phyloP scores from a whole-genome alignment of 805 yeast species.

The Metschnikowia gruessii region DNA sequence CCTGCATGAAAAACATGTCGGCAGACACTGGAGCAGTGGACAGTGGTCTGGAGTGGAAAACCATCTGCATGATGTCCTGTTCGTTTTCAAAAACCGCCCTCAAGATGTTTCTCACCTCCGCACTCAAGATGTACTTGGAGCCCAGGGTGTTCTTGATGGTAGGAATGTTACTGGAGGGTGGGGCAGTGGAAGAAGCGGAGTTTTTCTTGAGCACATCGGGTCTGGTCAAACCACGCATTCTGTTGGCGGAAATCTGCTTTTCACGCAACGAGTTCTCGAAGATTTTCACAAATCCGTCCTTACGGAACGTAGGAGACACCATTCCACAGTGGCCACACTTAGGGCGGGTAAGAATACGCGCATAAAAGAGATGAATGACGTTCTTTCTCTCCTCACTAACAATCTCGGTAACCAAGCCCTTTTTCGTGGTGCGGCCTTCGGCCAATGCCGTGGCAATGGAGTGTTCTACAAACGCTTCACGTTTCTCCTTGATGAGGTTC shows the following conservation, averaged over 20 bases:
- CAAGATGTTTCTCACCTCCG: slow-evolving; percentile 80
- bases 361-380: slow-evolving; percentile 71
- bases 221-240: slow-evolving; percentile 74
- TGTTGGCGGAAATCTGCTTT: slow-evolving; percentile 76
- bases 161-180: slow-evolving; percentile 36
- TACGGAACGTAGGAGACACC: slow-evolving; percentile 91
- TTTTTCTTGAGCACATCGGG: slow-evolving; percentile 58
- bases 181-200: slow-evolving; percentile 25
- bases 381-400: slow-evolving; percentile 83
- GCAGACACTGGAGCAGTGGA: slow-evolving; percentile 49
- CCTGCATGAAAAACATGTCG: slow-evolving; percentile 86
- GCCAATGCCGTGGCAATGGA: slow-evolving; percentile 70
- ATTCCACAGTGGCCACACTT: slow-evolving; percentile 95
- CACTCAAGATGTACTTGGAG: slow-evolving; percentile 80
- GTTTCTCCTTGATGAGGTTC: slow-evolving; percentile 50
- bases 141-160: slow-evolving; percentile 62
- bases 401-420: slow-evolving; percentile 78
- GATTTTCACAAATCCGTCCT: slow-evolving; percentile 90
- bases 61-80: slow-evolving; percentile 58
- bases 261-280: slow-evolving; percentile 85
- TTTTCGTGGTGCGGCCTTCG: slow-evolving; percentile 65
- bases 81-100: slow-evolving; percentile 75
- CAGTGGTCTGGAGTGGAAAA: slow-evolving; percentile 81
- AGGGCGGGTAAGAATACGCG: slow-evolving; percentile 67
- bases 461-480: slow-evolving; percentile 69